Conservation (phyloP, 371 early-diverging fungal genomes). For the Lichtheimia corymbifera region DNA sequence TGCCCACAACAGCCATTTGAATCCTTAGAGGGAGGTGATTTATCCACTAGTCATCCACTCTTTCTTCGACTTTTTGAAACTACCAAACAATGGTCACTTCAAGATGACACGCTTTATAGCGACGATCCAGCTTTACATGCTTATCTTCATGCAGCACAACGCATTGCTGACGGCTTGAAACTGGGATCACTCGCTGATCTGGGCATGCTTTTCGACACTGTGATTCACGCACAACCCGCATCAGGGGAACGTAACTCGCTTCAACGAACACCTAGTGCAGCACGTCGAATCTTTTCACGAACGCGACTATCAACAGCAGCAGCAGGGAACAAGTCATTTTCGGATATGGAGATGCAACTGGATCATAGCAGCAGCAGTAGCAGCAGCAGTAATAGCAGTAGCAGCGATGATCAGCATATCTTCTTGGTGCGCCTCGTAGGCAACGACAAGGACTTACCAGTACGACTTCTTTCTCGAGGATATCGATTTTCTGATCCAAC, state of each 20-base stretch:
- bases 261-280: conserved; percentile 1
- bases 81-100: conserved; percentile 20
- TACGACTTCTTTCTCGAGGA: conserved; percentile 29
- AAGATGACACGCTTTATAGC: neutral
- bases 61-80: conserved; percentile 27
- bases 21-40: neutral
- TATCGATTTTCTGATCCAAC: conserved; percentile 41
- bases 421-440: conserved; percentile 32
- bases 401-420: conserved; percentile 29
- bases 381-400: neutral
- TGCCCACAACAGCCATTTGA: neutral
- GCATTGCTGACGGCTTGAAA: conserved; percentile 25
- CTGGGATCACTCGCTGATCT: conserved; percentile 20
- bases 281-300: neutral
- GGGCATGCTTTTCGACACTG: conserved; percentile 34
- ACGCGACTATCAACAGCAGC: neutral
- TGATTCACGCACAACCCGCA: conserved; percentile 24
- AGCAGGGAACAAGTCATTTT: neutral
- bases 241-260: neutral
- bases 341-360: neutral
- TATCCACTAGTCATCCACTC: conserved; percentile 28
- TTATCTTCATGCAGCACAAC: conserved; percentile 20
- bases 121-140: conserved; percentile 5
- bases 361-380: neutral
- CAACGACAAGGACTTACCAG: conserved; percentile 16